phyloP scores from a whole-genome alignment of 495 filamentous ascomycete genomes.

The Xylaria sp. region DNA sequence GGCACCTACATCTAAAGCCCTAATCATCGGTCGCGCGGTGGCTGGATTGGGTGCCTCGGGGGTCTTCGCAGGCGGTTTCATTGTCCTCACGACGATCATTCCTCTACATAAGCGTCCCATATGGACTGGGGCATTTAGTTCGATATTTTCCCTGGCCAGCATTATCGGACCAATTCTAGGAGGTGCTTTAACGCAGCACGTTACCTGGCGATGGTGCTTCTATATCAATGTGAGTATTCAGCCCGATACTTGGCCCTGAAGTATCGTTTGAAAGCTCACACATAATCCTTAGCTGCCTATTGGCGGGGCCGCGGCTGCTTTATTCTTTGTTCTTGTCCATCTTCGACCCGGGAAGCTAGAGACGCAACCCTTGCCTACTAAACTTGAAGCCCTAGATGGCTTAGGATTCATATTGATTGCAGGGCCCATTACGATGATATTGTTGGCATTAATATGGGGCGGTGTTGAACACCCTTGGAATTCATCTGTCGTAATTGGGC shows the following conservation, averaged over 20 bases:
- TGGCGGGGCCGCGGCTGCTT: slow-evolving; percentile 58
- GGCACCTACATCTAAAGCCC: slow-evolving; percentile 48
- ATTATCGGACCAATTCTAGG: slow-evolving; percentile 67
- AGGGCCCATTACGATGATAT: slow-evolving; percentile 67
- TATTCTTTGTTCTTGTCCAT: slow-evolving; percentile 52
- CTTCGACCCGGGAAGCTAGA: slow-evolving; percentile 59
- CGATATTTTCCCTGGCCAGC: slow-evolving; percentile 74
- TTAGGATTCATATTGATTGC: slow-evolving; percentile 72
- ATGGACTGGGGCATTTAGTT: slow-evolving; percentile 68
- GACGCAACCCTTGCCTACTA: background rate
- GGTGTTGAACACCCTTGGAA: slow-evolving; percentile 71
- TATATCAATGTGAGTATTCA: slow-evolving; percentile 46
- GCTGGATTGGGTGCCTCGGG: slow-evolving; percentile 51
- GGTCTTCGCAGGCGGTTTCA: slow-evolving; percentile 32
- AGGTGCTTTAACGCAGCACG: slow-evolving; percentile 50
- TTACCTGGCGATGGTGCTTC: slow-evolving; percentile 58
- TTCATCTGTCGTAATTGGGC: slow-evolving; percentile 65
- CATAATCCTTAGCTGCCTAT: slow-evolving; percentile 60
- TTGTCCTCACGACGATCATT: slow-evolving; percentile 42
- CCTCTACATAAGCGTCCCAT: slow-evolving; percentile 68
- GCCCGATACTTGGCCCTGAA: background rate
- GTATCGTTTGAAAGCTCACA: background rate
- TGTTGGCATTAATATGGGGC: slow-evolving; percentile 84
- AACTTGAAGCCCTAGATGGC: background rate
- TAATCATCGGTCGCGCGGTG: slow-evolving; percentile 59